Evolutionary conservation across 1,284 basidiomycete genomes (phyloP).

Genomic region (Veloporphyrellus conicus): DNA sequence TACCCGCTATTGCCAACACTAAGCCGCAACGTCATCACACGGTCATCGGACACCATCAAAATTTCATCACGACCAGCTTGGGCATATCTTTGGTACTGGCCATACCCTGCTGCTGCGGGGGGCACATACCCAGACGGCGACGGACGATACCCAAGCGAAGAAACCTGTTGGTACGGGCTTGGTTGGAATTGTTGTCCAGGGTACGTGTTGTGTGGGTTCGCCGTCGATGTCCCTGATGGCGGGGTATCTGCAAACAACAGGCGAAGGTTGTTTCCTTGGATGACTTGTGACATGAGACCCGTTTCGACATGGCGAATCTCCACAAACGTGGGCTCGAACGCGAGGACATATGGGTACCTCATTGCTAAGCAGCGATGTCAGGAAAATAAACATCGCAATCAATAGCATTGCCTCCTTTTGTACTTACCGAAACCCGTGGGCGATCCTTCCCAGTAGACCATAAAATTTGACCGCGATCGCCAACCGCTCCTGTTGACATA

Average conservation of each 20-base stretch:
- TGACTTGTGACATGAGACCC: slow-evolving; percentile 89
- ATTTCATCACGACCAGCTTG: slow-evolving; percentile 70
- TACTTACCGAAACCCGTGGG: slow-evolving; percentile 88
- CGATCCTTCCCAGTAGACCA: slow-evolving; percentile 94
- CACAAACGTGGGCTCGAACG: slow-evolving; percentile 95
- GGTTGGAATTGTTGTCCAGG: slow-evolving; percentile 34
- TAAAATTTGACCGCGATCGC: slow-evolving; percentile 86
- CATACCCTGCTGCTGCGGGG: slow-evolving; percentile 33
- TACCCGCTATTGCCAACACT: slow-evolving; percentile 16
- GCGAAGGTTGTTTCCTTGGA: slow-evolving; percentile 86
- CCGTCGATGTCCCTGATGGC: slow-evolving; percentile 66
- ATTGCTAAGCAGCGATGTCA: slow-evolving; percentile 61
- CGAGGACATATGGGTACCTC: slow-evolving; percentile 94
- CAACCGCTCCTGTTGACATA: slow-evolving; percentile 98
- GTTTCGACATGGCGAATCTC: slow-evolving; percentile 96
- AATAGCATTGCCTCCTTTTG: slow-evolving; percentile 3
- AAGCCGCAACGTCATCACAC: slow-evolving; percentile 61
- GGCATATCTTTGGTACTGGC: slow-evolving; percentile 38
- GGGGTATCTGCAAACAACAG: slow-evolving; percentile 93
- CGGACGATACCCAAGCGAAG: slow-evolving; percentile 30
- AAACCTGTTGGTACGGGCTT: slow-evolving; percentile 36
- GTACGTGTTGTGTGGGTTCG: slow-evolving; percentile 34
- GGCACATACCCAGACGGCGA: slow-evolving; percentile 43
- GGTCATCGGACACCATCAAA: slow-evolving; percentile 75
- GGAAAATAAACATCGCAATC: slow-evolving; percentile 1